Percentiles rank a stretch among this genome's conserved stretches.
These are phyloP conservation scores for Fusarium newnesense DNA, from an alignment of 2,329 filamentous ascomycete species.

Conservation along the genomic window DNA sequence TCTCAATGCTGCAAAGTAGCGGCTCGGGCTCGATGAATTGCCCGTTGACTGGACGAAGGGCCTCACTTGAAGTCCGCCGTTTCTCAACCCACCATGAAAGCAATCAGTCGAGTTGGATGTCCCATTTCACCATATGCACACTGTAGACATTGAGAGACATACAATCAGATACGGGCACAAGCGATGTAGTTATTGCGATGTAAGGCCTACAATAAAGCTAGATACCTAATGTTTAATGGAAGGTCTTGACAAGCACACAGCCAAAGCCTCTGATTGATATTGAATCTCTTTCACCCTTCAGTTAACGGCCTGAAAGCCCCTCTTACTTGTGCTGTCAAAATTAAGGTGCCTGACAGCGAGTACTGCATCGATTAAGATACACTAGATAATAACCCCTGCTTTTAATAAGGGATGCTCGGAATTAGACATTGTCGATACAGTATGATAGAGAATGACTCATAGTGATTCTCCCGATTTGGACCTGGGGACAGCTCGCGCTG, in stretches of 20 bases:
- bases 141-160: neutral
- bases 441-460: constrained; percentile 16
- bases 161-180: neutral
- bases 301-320: rapidly evolving
- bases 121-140: no score
- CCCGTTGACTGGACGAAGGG: neutral
- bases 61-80: rapidly evolving
- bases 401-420: no score
- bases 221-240: neutral
- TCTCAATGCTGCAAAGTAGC: neutral
- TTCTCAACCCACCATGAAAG: no score
- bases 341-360: neutral
- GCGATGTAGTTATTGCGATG: neutral
- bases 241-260: neutral
- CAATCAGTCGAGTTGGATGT: no score
- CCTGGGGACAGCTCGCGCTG: rapidly evolving
- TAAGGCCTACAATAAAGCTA: neutral
- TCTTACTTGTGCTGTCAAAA: neutral
- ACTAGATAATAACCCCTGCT: rapidly evolving
- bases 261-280: rapidly evolving
- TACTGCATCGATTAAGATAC: neutral
- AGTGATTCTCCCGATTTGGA: neutral
- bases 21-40: neutral
- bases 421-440: neutral
- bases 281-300: rapidly evolving